Evolutionary conservation across 768 basidiomycete species (phyloP).

Genomic region (Lactarius sanguifluus): DNA sequence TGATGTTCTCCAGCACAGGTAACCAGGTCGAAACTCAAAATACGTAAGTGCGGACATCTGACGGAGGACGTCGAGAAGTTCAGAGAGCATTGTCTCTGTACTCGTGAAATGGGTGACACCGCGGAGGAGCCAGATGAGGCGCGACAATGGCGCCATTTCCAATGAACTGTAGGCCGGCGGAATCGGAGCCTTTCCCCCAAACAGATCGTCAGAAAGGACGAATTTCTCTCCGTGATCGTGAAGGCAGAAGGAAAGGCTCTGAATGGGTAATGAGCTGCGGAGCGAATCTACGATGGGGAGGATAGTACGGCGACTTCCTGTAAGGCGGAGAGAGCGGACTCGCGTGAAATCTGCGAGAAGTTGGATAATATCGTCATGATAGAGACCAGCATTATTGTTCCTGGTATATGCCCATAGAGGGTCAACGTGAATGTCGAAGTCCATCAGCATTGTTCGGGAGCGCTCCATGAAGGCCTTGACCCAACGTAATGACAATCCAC

Average conservation of each 20-base stretch:
- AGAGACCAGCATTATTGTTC: no score
- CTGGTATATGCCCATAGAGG: no score
- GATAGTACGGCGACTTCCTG: neutral
- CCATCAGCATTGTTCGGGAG: neutral
- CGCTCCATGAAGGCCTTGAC: neutral
- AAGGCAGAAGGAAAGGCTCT: neutral
- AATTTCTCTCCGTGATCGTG: no score
- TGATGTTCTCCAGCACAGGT: neutral
- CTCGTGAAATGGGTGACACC: neutral
- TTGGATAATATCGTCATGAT: neutral
- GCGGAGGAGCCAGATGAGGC: neutral
- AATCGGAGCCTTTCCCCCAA: neutral
- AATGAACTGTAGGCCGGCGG: neutral
- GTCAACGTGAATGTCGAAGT: neutral
- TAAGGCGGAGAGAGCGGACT: conserved; percentile 1
- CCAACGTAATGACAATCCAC: neutral
- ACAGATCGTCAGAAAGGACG: neutral
- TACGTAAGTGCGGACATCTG: neutral
- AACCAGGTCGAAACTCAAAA: neutral
- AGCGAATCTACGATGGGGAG: neutral
- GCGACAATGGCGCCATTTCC: neutral
- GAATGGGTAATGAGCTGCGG: neutral
- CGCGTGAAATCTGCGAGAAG: neutral
- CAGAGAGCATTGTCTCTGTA: neutral
- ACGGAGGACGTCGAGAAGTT: neutral